These are phyloP conservation scores for Boeremia exigua DNA, from an alignment of 2,329 filamentous ascomycete genomes.

Conservation along the genomic window DNA sequence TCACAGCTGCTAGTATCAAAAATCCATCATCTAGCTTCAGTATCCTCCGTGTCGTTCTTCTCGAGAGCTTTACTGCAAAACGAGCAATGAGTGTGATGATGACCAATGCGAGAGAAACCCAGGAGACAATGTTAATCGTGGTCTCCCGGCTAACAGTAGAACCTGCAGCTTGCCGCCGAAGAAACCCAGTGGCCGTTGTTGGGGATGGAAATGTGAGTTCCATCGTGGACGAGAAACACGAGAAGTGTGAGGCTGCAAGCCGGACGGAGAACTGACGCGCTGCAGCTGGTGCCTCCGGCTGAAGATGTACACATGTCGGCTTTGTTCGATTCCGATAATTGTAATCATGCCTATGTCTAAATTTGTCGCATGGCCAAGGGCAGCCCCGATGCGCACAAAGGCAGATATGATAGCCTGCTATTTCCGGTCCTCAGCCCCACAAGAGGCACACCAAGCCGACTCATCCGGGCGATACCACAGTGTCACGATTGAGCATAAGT, in stretches of 20 bases:
- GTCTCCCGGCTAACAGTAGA: slow-evolving; percentile 22
- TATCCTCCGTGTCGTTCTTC: slow-evolving; percentile 21
- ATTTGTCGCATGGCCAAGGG: slow-evolving; percentile 5
- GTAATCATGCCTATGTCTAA: slow-evolving; percentile 13
- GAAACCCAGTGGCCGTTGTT: slow-evolving; percentile 9
- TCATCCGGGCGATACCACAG: neutral
- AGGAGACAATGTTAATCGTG: slow-evolving; percentile 34
- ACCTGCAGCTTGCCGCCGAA: slow-evolving; percentile 21
- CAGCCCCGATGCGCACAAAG: neutral
- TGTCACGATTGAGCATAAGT: neutral
- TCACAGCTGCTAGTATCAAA: slow-evolving; percentile 35
- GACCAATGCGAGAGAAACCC: slow-evolving; percentile 32
- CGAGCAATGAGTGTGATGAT: slow-evolving; percentile 31
- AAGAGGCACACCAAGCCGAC: neutral
- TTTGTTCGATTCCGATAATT: neutral
- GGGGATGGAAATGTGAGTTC: neutral
- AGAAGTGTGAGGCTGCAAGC: neutral
- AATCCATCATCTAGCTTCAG: slow-evolving; percentile 32
- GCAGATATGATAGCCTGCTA: neutral
- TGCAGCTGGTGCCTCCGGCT: neutral
- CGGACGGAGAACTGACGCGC: neutral
- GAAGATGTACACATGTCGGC: neutral
- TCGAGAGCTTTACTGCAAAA: slow-evolving; percentile 35
- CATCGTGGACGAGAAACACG: neutral
- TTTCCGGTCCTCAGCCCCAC: slow-evolving; percentile 1